These are phyloP conservation scores for Pythium apleroticum DNA, from an alignment of 352 stramenopile species.

Conservation along the genomic window DNA sequence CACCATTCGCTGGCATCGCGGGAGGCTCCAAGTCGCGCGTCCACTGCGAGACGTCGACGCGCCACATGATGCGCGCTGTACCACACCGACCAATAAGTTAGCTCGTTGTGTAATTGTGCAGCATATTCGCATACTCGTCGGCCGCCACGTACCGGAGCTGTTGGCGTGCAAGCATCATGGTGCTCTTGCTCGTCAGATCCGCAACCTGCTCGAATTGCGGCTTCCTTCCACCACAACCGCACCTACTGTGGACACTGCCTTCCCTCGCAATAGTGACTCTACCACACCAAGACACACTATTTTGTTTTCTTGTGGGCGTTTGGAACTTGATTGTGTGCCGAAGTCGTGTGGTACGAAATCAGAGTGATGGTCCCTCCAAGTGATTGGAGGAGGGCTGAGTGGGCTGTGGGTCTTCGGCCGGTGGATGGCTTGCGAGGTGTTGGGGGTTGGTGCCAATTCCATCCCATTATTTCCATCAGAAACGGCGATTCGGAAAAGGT, in stretches of 20 bases:
- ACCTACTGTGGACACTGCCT: neutral
- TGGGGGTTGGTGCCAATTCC: conserved; percentile 26
- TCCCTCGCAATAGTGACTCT: neutral
- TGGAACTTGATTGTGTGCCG: neutral
- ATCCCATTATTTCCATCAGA: conserved; percentile 89
- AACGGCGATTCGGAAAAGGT: conserved; percentile 45
- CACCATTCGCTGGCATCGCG: conserved; percentile 60
- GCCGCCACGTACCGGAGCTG: conserved; percentile 17
- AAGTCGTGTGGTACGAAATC: conserved; percentile 1
- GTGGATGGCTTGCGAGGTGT: conserved; percentile 16
- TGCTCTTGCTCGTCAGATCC: neutral
- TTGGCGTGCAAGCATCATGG: conserved; percentile 11
- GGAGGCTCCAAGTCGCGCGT: neutral
- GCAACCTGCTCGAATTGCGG: neutral
- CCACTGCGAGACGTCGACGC: conserved; percentile 9
- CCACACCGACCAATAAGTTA: conserved; percentile 3
- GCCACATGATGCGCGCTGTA: neutral
- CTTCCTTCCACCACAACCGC: conserved; percentile 26
- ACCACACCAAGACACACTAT: conserved; percentile 9
- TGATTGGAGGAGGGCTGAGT: conserved; percentile 75
- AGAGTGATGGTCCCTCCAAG: conserved; percentile 55
- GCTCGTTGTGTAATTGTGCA: neutral
- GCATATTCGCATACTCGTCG: neutral
- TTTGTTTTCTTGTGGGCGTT: neutral
- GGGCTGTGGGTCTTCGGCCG: conserved; percentile 15